These are phyloP conservation scores for Euphorbia schlechtendalii DNA, from an alignment of 441 rosid genomes.

Conservation along the genomic window DNA sequence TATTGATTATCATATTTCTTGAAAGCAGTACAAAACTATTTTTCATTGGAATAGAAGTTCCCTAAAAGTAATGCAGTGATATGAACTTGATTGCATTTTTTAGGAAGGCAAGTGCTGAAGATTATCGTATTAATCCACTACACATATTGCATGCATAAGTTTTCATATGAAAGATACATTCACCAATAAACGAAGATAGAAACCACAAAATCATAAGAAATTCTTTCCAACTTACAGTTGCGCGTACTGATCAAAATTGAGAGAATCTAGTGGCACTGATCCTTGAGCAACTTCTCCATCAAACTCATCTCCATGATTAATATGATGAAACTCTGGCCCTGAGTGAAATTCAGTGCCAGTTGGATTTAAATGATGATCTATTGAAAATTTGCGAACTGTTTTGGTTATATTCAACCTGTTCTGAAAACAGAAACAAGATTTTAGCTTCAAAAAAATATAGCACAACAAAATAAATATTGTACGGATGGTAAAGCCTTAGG, in stretches of 20 bases:
- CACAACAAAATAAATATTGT: neutral
- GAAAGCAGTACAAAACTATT: neutral
- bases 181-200: slow-evolving; percentile 7
- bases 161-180: neutral
- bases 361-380: slow-evolving; percentile 67
- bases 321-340: slow-evolving; percentile 42
- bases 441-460: slow-evolving; percentile 10
- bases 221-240: slow-evolving; percentile 57
- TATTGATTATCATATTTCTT: neutral
- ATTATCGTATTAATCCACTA: neutral
- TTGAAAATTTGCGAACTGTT: slow-evolving; percentile 86
- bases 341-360: slow-evolving; percentile 85
- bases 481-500: neutral
- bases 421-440: slow-evolving; percentile 42
- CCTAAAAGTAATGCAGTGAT: neutral
- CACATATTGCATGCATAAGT: neutral
- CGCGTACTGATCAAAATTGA: slow-evolving; percentile 59
- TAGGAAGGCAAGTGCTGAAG: neutral
- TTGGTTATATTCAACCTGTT: slow-evolving; percentile 98
- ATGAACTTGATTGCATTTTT: neutral
- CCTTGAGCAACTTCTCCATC: slow-evolving; percentile 66
- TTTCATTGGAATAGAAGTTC: neutral
- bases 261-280: slow-evolving; percentile 42
- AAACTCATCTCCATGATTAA: slow-evolving; percentile 85
- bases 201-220: slow-evolving; percentile 12